Evolutionary conservation across 73 alveolate species (phyloP), one percentile per base, ranked within the genome.

Genomic region (Paramecium sexaurelia): DNA sequence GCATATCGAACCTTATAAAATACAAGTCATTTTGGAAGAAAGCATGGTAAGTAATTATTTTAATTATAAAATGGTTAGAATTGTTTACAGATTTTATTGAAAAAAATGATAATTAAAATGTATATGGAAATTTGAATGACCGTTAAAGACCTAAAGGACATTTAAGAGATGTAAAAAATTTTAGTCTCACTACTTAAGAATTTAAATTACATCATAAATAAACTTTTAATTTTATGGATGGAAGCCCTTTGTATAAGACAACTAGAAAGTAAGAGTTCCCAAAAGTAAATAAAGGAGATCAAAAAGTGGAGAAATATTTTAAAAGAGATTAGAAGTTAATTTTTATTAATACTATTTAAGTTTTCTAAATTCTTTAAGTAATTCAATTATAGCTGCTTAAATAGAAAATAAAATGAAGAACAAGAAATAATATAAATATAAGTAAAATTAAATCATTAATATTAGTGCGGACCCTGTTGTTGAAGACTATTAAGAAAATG

Each of bases 51-150:
- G 47, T 1, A 26, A 26, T 61, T 26, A 13, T 3, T 2, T n/a
- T n/a, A n/a, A 17, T 73, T 33, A 6, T 5, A 10, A 32, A 3
- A 17, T 1, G 7, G 32, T 17, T 51, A 86, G 93, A 86, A 24
- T 61, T 61, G 40, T 86, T 86, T 86, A 56, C 93, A 11, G 93
- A 86, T 66, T 86, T 86, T 56, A 78, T 86, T 13, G 93, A 86
- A 33, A 71, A 55, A 39, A 86, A 86, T 37, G 93, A 86, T 86
- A 55, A 40, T 2, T 26, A 39, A 57, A 86, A 86, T 66, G 93
- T 86, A 5, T 86, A 86, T 86, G 93, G 93, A 33, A 87, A 55
- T 57, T 37, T 86, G 7, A 86, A 86, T 61, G 57, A 57, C 15
- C 9, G 93, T 5, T 35, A 86, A 55, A 86, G 93, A 39, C 87